A percentile compares a stretch with the other conserved stretches of the same genome.
Evolutionary conservation across 2,329 filamentous ascomycete species (phyloP).

Genomic region (Emmonsiellopsis sp.): DNA sequence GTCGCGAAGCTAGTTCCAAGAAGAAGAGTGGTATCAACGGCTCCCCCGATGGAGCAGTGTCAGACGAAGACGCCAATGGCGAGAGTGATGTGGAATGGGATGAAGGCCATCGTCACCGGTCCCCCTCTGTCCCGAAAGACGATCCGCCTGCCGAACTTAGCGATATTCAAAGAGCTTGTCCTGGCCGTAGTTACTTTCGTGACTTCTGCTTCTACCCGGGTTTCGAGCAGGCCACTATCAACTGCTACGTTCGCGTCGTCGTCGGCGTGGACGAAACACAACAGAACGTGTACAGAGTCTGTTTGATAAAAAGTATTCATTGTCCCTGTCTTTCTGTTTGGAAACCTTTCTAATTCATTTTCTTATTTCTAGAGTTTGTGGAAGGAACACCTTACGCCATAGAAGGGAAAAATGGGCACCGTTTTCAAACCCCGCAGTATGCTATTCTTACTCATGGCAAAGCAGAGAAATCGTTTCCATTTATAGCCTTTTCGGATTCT

Average conservation of each 20-base stretch:
- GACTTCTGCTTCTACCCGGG: constrained; percentile 89
- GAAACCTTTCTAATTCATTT: constrained; percentile 11
- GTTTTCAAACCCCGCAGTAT: constrained; percentile 79
- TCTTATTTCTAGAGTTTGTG: constrained; percentile 53
- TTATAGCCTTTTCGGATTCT: constrained; percentile 80
- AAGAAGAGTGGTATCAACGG: constrained; percentile 53
- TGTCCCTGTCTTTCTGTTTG: background rate
- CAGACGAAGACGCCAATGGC: constrained; percentile 55
- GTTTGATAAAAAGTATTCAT: constrained; percentile 67
- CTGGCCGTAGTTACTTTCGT: constrained; percentile 78
- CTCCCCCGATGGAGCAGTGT: constrained; percentile 52
- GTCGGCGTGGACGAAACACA: constrained; percentile 70
- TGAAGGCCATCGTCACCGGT: constrained; percentile 45
- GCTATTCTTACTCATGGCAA: constrained; percentile 74
- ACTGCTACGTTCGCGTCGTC: constrained; percentile 77
- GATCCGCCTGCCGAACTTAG: constrained; percentile 61
- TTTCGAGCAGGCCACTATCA: constrained; percentile 71
- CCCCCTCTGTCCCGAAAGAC: constrained; percentile 48
- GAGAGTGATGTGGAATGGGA: constrained; percentile 77
- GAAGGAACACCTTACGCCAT: constrained; percentile 78
- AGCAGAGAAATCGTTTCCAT: constrained; percentile 74
- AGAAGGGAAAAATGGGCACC: constrained; percentile 61
- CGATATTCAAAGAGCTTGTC: constrained; percentile 76
- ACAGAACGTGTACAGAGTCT: constrained; percentile 76
- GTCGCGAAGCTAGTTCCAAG: constrained; percentile 30